Base-by-base conservation (phyloP, 2,329 filamentous ascomycete species). In the Penicillium occitanis region DNA sequence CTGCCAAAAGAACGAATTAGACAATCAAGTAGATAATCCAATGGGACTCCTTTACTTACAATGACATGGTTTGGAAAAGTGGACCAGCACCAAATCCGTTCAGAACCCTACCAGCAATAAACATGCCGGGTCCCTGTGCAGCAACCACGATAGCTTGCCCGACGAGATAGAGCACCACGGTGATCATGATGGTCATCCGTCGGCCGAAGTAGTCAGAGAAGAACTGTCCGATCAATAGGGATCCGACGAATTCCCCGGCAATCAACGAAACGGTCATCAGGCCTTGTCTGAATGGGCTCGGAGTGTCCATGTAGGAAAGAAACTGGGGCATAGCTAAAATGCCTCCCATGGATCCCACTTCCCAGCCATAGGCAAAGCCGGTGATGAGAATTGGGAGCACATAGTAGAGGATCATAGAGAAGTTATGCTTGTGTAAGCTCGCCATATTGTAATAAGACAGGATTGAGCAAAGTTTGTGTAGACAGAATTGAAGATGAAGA, bases 311-410 rank as follows among this genome's bases (percentile, higher is more conserved):
- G 19, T 61, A 61, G 25, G 58, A 61, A 19, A 61, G 22, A 30
- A 61, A 61, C 42, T 61, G 58, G 13, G 58, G 33, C 58, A 61
- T 61, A 14, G 58, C 17, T 40, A 61, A 17, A 35, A 61, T 61
- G 13, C 58, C 58, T 4, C 58, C 22, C 58, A 61, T 61, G 2
- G 58, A 61, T 30, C n/a, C 58, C n/a, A 25, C 22, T 13, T 61
- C 58, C 58, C 58, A 61, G 40, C 58, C 58, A 28, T 61, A 61
- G 37, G 40, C 58, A 25, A 61, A 61, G 42, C 58, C 37, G 3
- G 58, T 17, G 14, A 61, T 61, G 22, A n/a, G 2, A 61, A 25
- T 13, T 17, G 58, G 58, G 6, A 61, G 13, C 19, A 25, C 58
- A 48, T 61, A 61, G 58, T 61, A 46, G 37, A 61, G 13, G 19